Conservation (phyloP, 495 filamentous ascomycete species). For the Annulohypoxylon stygium region DNA sequence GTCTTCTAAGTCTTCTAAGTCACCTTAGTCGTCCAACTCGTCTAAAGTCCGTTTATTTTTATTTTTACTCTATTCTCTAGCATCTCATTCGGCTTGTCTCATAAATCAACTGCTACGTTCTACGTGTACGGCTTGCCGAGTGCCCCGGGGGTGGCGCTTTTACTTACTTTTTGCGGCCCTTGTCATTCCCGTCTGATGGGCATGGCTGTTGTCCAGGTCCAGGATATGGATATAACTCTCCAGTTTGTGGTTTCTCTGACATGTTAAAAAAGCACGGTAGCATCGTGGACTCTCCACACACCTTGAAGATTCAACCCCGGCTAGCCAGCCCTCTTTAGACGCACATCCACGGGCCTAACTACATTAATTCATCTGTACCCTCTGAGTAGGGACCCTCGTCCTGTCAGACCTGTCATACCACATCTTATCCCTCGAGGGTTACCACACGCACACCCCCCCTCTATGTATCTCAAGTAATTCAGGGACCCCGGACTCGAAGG, state of each 20-base stretch:
- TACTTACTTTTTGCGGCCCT: conserved; percentile 47
- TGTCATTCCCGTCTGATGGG: conserved; percentile 47
- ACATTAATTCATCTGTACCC: conserved; percentile 50
- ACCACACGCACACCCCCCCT: conserved; percentile 49
- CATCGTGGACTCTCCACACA: conserved; percentile 50
- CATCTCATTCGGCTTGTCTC: conserved; percentile 48
- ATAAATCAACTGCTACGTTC: conserved; percentile 36
- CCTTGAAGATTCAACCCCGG: conserved; percentile 48
- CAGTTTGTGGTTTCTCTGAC: conserved; percentile 51
- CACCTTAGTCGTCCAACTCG: neutral
- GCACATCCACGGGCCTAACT: conserved; percentile 47
- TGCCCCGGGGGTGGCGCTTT: conserved; percentile 45
- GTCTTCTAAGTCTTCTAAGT: conserved; percentile 10
- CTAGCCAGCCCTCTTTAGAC: conserved; percentile 48
- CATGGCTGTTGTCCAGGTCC: conserved; percentile 37
- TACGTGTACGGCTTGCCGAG: conserved; percentile 46
- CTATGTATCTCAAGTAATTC: conserved; percentile 44
- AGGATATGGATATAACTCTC: conserved; percentile 49
- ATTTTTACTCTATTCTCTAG: conserved; percentile 24
- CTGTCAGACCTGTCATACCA: conserved; percentile 55
- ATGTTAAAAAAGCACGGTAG: conserved; percentile 49
- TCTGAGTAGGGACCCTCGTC: conserved; percentile 48
- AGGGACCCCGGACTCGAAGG: conserved; percentile 50
- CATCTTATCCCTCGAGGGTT: conserved; percentile 53
- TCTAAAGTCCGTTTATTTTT: no score